A percentile compares a stretch with the other conserved stretches of the same genome.
phyloP scores from a whole-genome alignment of 768 basidiomycete genomes.

The Amylocystis lapponica region DNA sequence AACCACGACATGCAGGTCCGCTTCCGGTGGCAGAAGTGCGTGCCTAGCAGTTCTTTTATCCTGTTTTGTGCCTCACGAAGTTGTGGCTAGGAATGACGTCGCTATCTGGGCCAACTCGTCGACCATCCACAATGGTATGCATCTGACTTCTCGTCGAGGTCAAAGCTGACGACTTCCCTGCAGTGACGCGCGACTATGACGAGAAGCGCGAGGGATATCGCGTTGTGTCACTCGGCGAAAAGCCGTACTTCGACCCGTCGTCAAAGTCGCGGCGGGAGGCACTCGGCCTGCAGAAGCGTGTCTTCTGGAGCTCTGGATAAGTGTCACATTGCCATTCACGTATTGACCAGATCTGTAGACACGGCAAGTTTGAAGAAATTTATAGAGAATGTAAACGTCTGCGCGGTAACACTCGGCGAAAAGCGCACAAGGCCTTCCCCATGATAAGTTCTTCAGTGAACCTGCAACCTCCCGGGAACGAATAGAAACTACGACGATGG shows the following conservation, averaged over 20 bases:
- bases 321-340: no score
- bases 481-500: no score
- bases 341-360: no score
- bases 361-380: no score
- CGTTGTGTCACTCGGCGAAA: slow-evolving; percentile 49
- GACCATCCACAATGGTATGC: slow-evolving; percentile 39
- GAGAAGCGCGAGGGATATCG: slow-evolving; percentile 41
- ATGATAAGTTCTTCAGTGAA: no score
- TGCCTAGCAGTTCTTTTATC: neutral
- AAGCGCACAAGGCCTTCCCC: no score
- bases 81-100: slow-evolving; percentile 33
- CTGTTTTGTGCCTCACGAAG: no score
- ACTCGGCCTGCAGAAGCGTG: slow-evolving; percentile 15
- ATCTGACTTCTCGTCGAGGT: neutral
- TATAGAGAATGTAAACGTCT: no score
- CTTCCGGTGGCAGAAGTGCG: slow-evolving; percentile 39
- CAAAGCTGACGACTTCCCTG: neutral
- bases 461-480: no score
- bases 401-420: no score
- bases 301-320: no score
- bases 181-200: slow-evolving; percentile 26
- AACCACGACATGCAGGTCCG: slow-evolving; percentile 57
- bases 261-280: slow-evolving; percentile 31
- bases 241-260: slow-evolving; percentile 42
- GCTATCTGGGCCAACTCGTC: slow-evolving; percentile 61